Conservation (phyloP, 2,329 filamentous ascomycete genomes). For the Cladosporium austrohemisphaericum region DNA sequence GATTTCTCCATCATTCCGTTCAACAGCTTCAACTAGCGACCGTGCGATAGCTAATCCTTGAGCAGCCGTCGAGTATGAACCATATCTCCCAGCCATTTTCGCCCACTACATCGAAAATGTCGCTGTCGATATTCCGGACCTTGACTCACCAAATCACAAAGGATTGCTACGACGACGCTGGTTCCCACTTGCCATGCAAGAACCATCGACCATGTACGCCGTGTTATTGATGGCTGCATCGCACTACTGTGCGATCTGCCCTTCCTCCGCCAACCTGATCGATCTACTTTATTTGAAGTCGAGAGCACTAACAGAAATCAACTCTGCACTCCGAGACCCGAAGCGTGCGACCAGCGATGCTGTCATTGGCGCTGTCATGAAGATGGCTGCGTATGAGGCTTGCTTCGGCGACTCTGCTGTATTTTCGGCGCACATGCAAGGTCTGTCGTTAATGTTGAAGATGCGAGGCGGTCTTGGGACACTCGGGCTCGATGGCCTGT, state of each 20-base stretch:
- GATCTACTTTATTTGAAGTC: constrained; percentile 40
- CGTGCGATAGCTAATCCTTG: no score
- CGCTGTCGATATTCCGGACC: constrained; percentile 41
- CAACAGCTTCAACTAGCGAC: no score
- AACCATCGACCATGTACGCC: constrained; percentile 38
- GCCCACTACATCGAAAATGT: constrained; percentile 29
- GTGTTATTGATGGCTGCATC: constrained; percentile 40
- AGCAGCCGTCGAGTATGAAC: constrained; percentile 21
- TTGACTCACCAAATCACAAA: constrained; percentile 34
- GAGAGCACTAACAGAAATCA: constrained; percentile 41
- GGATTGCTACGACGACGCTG: constrained; percentile 36
- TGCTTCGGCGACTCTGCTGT: constrained; percentile 41
- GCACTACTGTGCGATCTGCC: constrained; percentile 34
- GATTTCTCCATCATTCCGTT: no score
- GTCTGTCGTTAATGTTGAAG: constrained; percentile 38
- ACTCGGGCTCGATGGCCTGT: constrained; percentile 43
- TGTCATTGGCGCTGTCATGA: constrained; percentile 46
- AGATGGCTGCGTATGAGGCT: constrained; percentile 50
- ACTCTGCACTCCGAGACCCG: constrained; percentile 31
- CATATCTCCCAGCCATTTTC: constrained; percentile 19
- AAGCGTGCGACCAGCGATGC: constrained; percentile 34
- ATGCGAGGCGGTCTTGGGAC: constrained; percentile 41
- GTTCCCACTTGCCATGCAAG: constrained; percentile 40
- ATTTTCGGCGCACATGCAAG: constrained; percentile 46
- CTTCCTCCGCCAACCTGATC: constrained; percentile 21